phyloP scores from a whole-genome alignment of 805 yeast species.

The Starmerella apis region DNA sequence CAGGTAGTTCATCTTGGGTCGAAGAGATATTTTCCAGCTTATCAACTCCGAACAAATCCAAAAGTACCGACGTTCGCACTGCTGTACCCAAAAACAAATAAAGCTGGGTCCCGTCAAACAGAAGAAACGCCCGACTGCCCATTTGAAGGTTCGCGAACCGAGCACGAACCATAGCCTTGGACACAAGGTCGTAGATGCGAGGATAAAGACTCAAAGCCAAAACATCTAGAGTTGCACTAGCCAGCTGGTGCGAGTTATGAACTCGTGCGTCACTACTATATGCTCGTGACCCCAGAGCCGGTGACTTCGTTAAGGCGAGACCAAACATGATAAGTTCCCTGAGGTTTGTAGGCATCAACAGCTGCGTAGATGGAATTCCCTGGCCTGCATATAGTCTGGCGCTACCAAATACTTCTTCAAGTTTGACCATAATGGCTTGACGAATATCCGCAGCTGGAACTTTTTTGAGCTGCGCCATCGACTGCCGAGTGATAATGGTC shows the following conservation, averaged over 20 bases:
- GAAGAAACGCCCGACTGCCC: slow-evolving; percentile 62
- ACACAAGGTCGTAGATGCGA: slow-evolving; percentile 35
- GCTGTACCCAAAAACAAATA: slow-evolving; percentile 13
- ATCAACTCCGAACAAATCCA: slow-evolving; percentile 59
- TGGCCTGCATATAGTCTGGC: slow-evolving; percentile 42
- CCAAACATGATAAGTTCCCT: slow-evolving; percentile 58
- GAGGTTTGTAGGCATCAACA: slow-evolving; percentile 73
- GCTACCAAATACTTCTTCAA: slow-evolving; percentile 48
- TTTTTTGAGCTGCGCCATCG: slow-evolving; percentile 33
- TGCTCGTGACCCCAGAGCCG: slow-evolving; percentile 45
- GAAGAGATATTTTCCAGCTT: slow-evolving; percentile 40
- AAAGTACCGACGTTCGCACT: slow-evolving; percentile 48
- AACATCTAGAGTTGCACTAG: slow-evolving; percentile 44
- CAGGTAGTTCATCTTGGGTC: slow-evolving; percentile 52
- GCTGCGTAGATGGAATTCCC: slow-evolving; percentile 43
- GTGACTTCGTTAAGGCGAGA: slow-evolving; percentile 59
- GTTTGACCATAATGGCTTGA: slow-evolving; percentile 43
- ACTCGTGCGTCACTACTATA: slow-evolving; percentile 52
- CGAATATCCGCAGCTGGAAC: slow-evolving; percentile 32
- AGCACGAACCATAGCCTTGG: slow-evolving; percentile 28
- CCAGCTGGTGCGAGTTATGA: slow-evolving; percentile 42
- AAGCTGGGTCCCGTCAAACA: slow-evolving; percentile 49
- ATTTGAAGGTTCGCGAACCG: slow-evolving; percentile 23
- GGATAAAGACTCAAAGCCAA: slow-evolving; percentile 69
- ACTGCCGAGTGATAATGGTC: slow-evolving; percentile 45